Evolutionary conservation across 495 filamentous ascomycete species (phyloP).

Genomic region (Immersiella caudata): DNA sequence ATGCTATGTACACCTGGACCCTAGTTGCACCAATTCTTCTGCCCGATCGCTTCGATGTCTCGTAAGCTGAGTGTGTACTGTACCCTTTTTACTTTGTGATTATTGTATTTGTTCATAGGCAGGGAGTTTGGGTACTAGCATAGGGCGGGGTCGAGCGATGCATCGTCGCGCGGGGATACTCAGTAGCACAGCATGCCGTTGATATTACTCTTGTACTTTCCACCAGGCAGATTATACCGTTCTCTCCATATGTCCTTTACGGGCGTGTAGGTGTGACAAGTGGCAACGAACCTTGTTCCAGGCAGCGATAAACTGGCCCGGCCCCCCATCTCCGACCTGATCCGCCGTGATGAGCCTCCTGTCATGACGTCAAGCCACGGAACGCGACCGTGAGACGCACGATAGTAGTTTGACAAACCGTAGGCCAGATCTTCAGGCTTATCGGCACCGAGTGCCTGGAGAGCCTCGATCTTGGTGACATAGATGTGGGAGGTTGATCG

Average conservation of each 20-base stretch:
- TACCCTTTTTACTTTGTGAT: neutral
- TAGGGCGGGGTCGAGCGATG: neutral
- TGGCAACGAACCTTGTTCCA: conserved; percentile 4
- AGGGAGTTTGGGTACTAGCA: conserved; percentile 20
- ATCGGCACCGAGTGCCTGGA: neutral
- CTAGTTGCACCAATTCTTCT: conserved; percentile 82
- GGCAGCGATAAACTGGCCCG: neutral
- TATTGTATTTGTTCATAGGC: neutral
- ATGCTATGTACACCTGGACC: conserved; percentile 92
- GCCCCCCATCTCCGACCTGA: neutral
- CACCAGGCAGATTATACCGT: neutral
- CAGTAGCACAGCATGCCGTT: conserved; percentile 1
- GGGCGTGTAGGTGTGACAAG: neutral
- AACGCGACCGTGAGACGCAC: neutral
- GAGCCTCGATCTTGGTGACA: neutral
- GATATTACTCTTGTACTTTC: conserved; percentile 1
- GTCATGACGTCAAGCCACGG: conserved; percentile 3
- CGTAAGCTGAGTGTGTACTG: conserved; percentile 1
- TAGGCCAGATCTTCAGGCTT: neutral
- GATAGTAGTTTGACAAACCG: neutral
- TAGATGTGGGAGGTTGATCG: neutral
- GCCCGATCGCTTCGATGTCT: conserved; percentile 77
- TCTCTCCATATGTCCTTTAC: neutral
- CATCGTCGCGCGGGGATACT: neutral
- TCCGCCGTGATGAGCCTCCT: neutral